A percentile compares a stretch with the other conserved stretches of the same genome.
Conservation (phyloP, 148 eudicot species). For the Rhododendron molle region DNA sequence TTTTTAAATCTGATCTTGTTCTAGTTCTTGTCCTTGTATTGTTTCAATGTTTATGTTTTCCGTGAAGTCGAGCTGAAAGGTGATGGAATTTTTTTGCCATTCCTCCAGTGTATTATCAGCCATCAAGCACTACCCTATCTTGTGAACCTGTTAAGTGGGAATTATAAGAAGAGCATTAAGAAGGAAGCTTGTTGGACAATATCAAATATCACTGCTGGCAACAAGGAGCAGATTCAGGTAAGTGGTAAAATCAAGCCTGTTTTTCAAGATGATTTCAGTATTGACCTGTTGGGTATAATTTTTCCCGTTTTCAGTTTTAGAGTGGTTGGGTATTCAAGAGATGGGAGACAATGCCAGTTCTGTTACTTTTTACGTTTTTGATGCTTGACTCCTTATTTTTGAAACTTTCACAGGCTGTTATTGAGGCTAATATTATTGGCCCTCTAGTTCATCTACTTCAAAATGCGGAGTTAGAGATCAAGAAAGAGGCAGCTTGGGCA, state of each 20-base stretch:
- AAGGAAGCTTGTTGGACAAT: slow-evolving; percentile 53
- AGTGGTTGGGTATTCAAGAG: background rate
- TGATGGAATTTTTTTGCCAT: background rate
- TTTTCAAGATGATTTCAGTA: background rate
- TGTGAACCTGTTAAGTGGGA: slow-evolving; percentile 25
- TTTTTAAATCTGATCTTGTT: background rate
- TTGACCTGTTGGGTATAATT: background rate
- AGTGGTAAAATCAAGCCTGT: background rate
- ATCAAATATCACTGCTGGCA: slow-evolving; percentile 47
- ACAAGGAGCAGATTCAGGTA: slow-evolving; percentile 44
- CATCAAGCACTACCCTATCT: slow-evolving; percentile 35
- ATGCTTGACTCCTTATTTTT: slow-evolving; percentile 7
- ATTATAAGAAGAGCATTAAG: slow-evolving; percentile 38
- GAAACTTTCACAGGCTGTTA: slow-evolving; percentile 26
- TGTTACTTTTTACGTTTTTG: background rate
- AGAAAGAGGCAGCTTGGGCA: slow-evolving; percentile 51
- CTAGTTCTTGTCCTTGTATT: background rate
- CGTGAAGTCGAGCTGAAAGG: background rate
- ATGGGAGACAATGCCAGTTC: background rate
- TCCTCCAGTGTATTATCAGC: slow-evolving; percentile 29
- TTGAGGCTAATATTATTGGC: slow-evolving; percentile 35
- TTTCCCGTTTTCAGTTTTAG: background rate
- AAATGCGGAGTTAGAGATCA: slow-evolving; percentile 48
- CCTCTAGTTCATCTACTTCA: slow-evolving; percentile 40
- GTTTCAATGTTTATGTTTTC: background rate